Base-by-base conservation (phyloP, 2,329 filamentous ascomycete species). In the Trichoderma lentiforme region DNA sequence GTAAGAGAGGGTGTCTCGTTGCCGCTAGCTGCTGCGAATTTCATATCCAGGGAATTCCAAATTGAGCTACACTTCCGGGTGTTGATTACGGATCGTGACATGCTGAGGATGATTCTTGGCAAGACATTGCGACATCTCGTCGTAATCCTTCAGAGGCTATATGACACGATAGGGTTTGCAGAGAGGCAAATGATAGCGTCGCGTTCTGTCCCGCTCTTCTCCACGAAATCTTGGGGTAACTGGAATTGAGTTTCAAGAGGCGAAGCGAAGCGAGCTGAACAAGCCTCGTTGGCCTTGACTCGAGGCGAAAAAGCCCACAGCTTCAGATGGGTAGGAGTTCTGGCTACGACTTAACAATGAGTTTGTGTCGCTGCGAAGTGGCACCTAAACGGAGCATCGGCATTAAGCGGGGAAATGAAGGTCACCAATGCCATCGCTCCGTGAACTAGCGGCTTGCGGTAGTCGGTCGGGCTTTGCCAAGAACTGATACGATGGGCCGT, bases 331-430 rank as follows among this genome's bases (percentile, higher is more conserved):
- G 14, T 12, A 60, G 26, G 30, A 32, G 21, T 5, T 28, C 24
- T 57, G 32, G 24, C 51, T 56, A 18, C 34, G 32, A 26, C 51
- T 53, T 32, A 14, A 21, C 43, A 32, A 24, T 3, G 32, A 58
- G 26, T 24, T 53, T 53, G 32, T 18, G 18, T 21, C 53, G 65
- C 65, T n/a, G 18, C 6, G 26, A 28, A 34, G 51, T 68, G 53
- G 53, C 53, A n/a, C 24, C 15, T 2, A 43, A 60, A 30, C 65
- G 56, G 36, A 47, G 36, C 24, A n/a, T 28, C 53, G 65, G 62
- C 36, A 68, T 58, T 61, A 62, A 70, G 66, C 39, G 57, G 66
- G 66, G 56, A 62, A 51, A 61, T 39, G 57, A 62, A 70, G 39
- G 36, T 61, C 66, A 53, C 43, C 57, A 21, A 24, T 39, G 26